Evolutionary conservation across 495 filamentous ascomycete genomes (phyloP), one percentile per base, ranked within the genome.

Genomic region (Thermothielavioides terrestris): DNA sequence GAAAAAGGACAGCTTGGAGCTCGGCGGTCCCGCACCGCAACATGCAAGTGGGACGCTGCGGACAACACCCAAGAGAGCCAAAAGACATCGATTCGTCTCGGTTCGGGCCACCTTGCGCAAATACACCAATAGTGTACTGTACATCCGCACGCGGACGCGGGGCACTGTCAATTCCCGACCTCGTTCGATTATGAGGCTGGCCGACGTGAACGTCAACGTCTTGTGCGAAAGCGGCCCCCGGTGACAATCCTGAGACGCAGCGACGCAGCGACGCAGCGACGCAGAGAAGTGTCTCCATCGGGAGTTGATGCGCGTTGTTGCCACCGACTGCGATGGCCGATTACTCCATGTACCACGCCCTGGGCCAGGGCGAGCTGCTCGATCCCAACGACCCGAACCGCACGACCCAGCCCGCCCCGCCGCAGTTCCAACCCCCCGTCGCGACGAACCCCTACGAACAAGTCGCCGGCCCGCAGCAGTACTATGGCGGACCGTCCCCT

Each of bases 281-380:
- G n/a, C n/a, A n/a, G n/a, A n/a, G n/a, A n/a, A n/a, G n/a, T n/a
- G n/a, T n/a, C n/a, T n/a, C n/a, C n/a, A n/a, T n/a, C n/a, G n/a
- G n/a, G n/a, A n/a, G n/a, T n/a, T n/a, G n/a, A n/a, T n/a, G n/a
- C 39, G 36, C 31, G 35, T 32, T n/a, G 42, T 11, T 22, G 32
- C 44, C 25, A 22, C 31, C 38, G 27, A 10, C 36, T 12, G 36
- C 32, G 4, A 88, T 91, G 86, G 77, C 84, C 56, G 84, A 91
- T 60, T 84, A 81, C 69, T 66, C 77, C 57, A 83, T 84, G 77
- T 91, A 88, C 70, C 82, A 89, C 62, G 70, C 83, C 65, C 74
- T 84, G 50, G 85, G 80, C 38, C 74, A 80, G 63, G 76, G 76
- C 63, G 74, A 84, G 45, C 61, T 65, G 30, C 52, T 74, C 60